phyloP scores from a whole-genome alignment of 441 rosid genomes.

The Pelargonium myrrhifolium region DNA sequence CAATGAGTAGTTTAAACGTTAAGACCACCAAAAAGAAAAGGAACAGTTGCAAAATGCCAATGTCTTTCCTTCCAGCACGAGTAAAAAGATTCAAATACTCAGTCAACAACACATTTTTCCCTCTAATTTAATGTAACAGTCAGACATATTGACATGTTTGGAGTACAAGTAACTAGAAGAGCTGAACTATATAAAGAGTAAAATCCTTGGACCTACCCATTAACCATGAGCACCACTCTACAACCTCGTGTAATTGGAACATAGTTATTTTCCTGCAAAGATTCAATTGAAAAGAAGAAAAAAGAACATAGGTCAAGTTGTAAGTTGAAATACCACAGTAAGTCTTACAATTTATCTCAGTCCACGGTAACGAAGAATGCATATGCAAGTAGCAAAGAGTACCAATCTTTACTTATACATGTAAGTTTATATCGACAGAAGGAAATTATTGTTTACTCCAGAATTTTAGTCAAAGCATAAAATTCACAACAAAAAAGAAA shows the following conservation, averaged over 20 bases:
- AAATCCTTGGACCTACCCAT: constrained; percentile 55
- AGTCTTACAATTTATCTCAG: neutral
- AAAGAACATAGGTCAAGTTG: neutral
- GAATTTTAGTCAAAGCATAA: neutral
- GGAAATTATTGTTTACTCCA: neutral
- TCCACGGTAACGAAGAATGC: neutral
- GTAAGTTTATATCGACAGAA: neutral
- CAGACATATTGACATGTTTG: neutral
- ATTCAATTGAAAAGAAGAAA: constrained; percentile 13
- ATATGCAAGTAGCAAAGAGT: neutral
- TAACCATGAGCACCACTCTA: constrained; percentile 91
- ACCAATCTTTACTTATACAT: neutral
- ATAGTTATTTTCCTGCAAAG: constrained; percentile 85
- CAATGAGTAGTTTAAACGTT: no score
- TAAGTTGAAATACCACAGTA: neutral
- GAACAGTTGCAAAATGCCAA: neutral
- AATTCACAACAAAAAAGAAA: constrained; percentile 6
- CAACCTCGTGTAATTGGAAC: constrained; percentile 88
- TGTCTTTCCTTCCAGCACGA: neutral
- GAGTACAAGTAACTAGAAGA: neutral
- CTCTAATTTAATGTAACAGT: no score
- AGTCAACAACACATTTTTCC: neutral
- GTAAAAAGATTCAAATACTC: neutral
- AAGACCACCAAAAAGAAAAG: neutral
- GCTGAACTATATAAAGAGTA: constrained; percentile 1